Evolutionary conservation across 495 filamentous ascomycete species (phyloP), one percentile per base, ranked within the genome.

Genomic region (Xylaria grammica): DNA sequence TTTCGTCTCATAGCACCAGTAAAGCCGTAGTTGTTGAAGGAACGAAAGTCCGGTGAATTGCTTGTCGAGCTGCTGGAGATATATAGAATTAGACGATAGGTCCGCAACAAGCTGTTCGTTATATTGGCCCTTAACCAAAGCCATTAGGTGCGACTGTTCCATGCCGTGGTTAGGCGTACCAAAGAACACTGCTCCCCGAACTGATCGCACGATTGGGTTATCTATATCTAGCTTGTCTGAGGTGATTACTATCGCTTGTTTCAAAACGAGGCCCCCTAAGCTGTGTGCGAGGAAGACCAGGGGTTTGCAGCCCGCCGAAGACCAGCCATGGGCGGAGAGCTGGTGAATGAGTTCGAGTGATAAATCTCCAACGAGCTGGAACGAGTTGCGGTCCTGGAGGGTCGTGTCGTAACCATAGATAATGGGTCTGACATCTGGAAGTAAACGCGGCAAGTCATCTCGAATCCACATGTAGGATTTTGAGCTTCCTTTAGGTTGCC

Each of bases 111-210:
- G n/a, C n/a, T n/a, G n/a, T 29, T 55, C 29, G 19, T 69, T 72
- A 11, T 63, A 63, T 26, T 75, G 69, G 8, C 59, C 65, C 48
- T 68, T 57, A 8, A 70, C 67, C 32, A 75, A 49, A 9, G 61
- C 65, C 10, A 30, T 60, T 6, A 69, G 68, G 49, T 60, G 65
- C 1, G 54, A 55, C 20, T 36, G 44, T 38, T 71, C 54, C 73
- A 77, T 75, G 59, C 73, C 73, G 7, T 54, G 30, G 49, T 62
- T 75, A 13, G 74, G 73, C 8, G 74, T 72, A 36, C 74, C 74
- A 50, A 77, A 75, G 27, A 77, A 70, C 10, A 77, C 55, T n/a
- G 62, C 73, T 10, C 74, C 74, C 63, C 49, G 65, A 24, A 69
- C 53, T 1, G 53, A 30, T 17, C 53, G 27, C 6, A 65, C 59